phyloP scores from a whole-genome alignment of 208 protist species.

The Trypanosomatidae sp. region DNA sequence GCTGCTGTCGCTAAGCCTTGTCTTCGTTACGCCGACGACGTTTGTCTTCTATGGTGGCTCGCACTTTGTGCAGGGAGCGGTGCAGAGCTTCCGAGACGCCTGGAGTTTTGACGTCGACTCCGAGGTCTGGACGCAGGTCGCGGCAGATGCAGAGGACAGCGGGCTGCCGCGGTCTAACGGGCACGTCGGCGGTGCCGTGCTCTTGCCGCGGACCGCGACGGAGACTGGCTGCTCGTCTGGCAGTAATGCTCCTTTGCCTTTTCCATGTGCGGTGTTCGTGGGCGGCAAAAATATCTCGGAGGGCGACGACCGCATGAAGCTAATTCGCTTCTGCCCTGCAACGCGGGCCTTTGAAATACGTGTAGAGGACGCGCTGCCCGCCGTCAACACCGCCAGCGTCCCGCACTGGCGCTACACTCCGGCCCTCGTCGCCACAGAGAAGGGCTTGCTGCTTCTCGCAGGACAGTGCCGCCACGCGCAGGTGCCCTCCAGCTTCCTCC shows the following conservation, averaged over 20 bases:
- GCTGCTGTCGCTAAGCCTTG: slow-evolving; percentile 41
- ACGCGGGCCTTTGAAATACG: neutral
- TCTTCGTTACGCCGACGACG: slow-evolving; percentile 31
- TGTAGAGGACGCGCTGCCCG: slow-evolving; percentile 1
- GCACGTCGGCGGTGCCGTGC: slow-evolving; percentile 30
- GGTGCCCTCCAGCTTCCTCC: slow-evolving; percentile 20
- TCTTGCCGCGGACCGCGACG: neutral
- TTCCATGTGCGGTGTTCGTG: slow-evolving; percentile 43
- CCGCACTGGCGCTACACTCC: slow-evolving; percentile 79
- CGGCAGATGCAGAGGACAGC: neutral
- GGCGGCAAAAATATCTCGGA: slow-evolving; percentile 61
- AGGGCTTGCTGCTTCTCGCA: slow-evolving; percentile 53
- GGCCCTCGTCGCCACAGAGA: slow-evolving; percentile 24
- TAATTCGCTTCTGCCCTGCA: slow-evolving; percentile 11
- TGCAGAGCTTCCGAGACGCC: slow-evolving; percentile 49
- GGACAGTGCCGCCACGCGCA: slow-evolving; percentile 75
- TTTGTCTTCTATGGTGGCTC: slow-evolving; percentile 70
- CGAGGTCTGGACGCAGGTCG: slow-evolving; percentile 15
- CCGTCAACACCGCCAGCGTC: neutral
- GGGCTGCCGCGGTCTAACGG: slow-evolving; percentile 38
- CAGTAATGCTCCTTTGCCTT: too few relatives aligned
- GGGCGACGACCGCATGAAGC: slow-evolving; percentile 61
- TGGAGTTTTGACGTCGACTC: slow-evolving; percentile 40
- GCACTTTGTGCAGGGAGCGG: slow-evolving; percentile 51
- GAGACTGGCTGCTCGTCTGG: too few relatives aligned